phyloP scores from a whole-genome alignment of 768 basidiomycete genomes.

The Mycena vulgaris region DNA sequence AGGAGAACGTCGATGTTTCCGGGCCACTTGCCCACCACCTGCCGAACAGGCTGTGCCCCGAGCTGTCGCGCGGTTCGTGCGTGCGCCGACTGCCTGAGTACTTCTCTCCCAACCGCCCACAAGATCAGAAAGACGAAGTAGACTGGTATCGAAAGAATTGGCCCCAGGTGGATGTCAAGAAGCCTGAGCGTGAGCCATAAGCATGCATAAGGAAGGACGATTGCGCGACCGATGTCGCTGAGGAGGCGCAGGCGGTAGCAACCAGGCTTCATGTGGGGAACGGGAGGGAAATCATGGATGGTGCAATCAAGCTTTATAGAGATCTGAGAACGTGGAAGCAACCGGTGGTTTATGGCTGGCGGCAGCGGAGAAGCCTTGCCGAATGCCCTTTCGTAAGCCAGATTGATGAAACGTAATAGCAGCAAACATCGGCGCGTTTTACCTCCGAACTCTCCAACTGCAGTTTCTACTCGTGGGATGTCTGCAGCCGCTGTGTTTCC shows the following conservation, averaged over 20 bases:
- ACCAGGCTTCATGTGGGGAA: constrained; percentile 54
- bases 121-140: constrained; percentile 60
- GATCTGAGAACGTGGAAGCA: constrained; percentile 4
- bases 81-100: constrained; percentile 55
- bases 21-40: constrained; percentile 79
- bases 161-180: constrained; percentile 51
- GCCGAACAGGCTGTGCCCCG: constrained; percentile 68
- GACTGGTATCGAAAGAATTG: constrained; percentile 51
- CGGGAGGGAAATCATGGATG: constrained; percentile 12
- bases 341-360: not conserved
- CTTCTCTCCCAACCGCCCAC: constrained; percentile 55
- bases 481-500: not conserved
- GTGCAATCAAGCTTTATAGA: constrained; percentile 18
- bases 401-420: not conserved
- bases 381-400: not conserved
- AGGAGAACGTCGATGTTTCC: constrained; percentile 83
- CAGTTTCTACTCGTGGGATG: not conserved
- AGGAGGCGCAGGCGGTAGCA: constrained; percentile 67
- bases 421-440: constrained; percentile 18
- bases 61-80: constrained; percentile 61
- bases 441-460: not conserved
- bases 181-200: constrained; percentile 51
- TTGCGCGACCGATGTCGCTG: constrained; percentile 58
- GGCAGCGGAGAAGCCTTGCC: constrained; percentile 7
- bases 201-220: constrained; percentile 58